A percentile compares a stretch with the other conserved stretches of the same genome.
Conservation (phyloP, 345 rosid species). For the Alliaria petiolata region DNA sequence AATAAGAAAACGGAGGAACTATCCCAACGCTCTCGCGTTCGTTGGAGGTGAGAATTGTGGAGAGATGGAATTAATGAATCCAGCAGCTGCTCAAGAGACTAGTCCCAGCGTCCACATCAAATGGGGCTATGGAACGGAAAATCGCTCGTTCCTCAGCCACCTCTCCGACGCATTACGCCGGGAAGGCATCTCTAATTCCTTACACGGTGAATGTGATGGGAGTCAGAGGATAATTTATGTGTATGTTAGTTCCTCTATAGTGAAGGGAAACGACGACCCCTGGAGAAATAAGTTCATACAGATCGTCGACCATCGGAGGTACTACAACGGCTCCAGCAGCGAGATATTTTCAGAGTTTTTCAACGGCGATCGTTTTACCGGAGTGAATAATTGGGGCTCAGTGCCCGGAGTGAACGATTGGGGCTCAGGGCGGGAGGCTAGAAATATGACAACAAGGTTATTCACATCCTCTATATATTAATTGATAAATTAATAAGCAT, state of each 20-base stretch:
- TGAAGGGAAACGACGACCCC: not conserved
- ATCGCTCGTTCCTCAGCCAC: not conserved
- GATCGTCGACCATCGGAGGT: not conserved
- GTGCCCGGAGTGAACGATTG: no score
- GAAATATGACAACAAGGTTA: not conserved
- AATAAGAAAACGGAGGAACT: no score
- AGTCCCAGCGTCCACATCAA: not conserved
- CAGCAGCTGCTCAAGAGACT: not conserved
- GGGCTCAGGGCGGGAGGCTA: no score
- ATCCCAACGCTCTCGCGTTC: no score
- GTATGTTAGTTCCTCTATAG: not conserved
- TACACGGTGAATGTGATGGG: no score
- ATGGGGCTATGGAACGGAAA: not conserved
- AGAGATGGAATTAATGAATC: not conserved
- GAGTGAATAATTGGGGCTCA: no score
- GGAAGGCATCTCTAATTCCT: not conserved
- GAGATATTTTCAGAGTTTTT: not conserved
- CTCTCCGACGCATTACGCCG: slow-evolving; percentile 15
- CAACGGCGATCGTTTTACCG: no score
- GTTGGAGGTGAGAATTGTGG: not conserved
- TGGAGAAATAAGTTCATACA: no score
- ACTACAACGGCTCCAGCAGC: not conserved
- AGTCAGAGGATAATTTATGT: not conserved
- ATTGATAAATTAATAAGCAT: no score
- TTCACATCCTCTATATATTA: no score